Percentiles rank a stretch among this genome's conserved stretches.
phyloP scores from a whole-genome alignment of 305 asterid genomes.

The Fraxinus platypoda region DNA sequence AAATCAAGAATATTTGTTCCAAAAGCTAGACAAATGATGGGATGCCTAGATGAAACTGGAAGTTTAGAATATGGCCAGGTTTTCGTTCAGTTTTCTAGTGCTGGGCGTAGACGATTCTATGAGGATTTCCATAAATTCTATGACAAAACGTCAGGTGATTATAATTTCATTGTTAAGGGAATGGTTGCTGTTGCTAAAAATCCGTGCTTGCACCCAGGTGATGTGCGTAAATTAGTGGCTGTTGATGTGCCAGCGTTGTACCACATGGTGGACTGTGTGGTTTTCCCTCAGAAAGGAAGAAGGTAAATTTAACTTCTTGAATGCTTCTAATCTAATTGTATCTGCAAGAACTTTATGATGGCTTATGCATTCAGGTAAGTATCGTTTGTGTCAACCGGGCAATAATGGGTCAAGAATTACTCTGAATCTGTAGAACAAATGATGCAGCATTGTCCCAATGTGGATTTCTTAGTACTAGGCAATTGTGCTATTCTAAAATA shows the following conservation, averaged over 20 bases:
- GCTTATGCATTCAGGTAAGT: background rate
- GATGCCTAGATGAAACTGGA: constrained; percentile 50
- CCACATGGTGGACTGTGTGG: constrained; percentile 56
- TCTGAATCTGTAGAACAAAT: background rate
- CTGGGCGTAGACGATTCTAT: constrained; percentile 23
- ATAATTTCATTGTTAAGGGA: constrained; percentile 18
- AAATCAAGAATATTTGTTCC: constrained; percentile 44
- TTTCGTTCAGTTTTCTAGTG: constrained; percentile 37
- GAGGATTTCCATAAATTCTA: constrained; percentile 13
- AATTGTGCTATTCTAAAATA: background rate
- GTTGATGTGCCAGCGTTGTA: constrained; percentile 36
- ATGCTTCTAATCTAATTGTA: background rate
- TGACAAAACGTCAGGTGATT: constrained; percentile 5
- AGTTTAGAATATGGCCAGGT: constrained; percentile 48
- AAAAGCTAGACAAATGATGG: constrained; percentile 46
- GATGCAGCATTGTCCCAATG: background rate
- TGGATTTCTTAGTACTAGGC: background rate
- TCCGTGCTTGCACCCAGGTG: constrained; percentile 59
- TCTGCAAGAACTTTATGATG: background rate
- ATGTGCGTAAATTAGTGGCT: constrained; percentile 46
- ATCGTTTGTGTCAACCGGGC: background rate
- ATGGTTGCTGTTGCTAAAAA: constrained; percentile 43
- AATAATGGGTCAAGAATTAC: background rate
- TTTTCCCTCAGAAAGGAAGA: constrained; percentile 46
- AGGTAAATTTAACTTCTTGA: constrained; percentile 28